Conservation (phyloP, 2,329 filamentous ascomycete genomes). For the Zymoseptoria pseudotritici region DNA sequence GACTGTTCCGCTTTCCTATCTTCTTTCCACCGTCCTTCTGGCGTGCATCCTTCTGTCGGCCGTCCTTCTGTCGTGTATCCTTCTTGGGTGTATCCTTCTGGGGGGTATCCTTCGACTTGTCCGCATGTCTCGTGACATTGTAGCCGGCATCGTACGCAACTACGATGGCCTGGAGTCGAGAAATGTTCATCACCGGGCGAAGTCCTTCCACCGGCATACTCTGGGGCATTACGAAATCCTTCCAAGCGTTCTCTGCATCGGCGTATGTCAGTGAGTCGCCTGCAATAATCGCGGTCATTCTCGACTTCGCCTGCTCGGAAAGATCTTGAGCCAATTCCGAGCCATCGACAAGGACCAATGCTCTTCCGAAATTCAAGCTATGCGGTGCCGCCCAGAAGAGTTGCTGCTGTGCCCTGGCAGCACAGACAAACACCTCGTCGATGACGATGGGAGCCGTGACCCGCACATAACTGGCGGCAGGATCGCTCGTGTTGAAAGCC, state of each 20-base stretch:
- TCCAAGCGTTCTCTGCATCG: neutral
- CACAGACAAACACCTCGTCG: neutral
- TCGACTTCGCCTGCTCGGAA: neutral
- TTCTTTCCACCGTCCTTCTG: neutral
- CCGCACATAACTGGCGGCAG: neutral
- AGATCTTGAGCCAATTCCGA: neutral
- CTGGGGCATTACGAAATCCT: neutral
- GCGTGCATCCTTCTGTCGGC: too few species aligned
- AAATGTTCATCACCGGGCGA: neutral
- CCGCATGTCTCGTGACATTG: neutral
- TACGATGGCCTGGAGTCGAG: neutral
- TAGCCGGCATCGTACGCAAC: neutral
- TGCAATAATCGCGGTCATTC: neutral
- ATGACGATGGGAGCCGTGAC: neutral
- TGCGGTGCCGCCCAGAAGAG: neutral
- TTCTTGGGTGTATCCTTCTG: too few species aligned
- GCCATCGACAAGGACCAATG: neutral
- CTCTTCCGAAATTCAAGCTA: neutral
- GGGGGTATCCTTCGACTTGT: too few species aligned
- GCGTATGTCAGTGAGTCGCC: neutral
- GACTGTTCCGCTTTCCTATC: neutral
- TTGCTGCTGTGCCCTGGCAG: neutral
- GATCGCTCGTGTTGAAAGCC: neutral
- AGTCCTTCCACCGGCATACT: neutral
- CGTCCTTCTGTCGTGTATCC: too few species aligned